Conservation (phyloP, 768 basidiomycete genomes). For the Hericium coralloides region DNA sequence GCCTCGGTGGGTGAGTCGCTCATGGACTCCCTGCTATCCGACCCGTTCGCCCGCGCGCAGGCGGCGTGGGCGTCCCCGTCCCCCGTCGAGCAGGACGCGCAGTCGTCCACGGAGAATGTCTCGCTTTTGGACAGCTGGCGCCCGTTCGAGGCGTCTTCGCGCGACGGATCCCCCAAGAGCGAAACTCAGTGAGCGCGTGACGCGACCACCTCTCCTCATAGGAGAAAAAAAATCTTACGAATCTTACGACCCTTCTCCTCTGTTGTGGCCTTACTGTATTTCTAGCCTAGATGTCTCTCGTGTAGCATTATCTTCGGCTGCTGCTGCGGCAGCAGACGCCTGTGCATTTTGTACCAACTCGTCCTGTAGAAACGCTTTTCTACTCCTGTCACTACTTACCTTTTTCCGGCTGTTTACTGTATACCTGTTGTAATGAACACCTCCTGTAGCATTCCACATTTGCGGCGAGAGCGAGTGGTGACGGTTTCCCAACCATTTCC, state of each 20-base stretch:
- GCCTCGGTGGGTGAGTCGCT: neutral
- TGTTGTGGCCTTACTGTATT: neutral
- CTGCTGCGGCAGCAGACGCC: no score
- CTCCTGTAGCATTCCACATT: no score
- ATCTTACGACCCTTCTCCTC: neutral
- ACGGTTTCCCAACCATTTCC: no score
- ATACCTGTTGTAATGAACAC: no score
- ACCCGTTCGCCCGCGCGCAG: neutral
- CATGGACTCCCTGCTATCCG: neutral
- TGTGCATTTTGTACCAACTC: no score
- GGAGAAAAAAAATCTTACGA: neutral
- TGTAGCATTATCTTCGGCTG: neutral
- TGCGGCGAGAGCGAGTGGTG: no score
- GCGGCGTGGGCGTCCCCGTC: neutral
- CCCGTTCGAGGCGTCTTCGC: neutral
- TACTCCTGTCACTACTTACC: no score
- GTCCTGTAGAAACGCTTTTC: no score
- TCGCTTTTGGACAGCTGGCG: neutral
- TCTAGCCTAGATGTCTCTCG: neutral
- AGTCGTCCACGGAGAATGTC: neutral
- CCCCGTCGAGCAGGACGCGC: neutral
- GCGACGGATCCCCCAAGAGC: neutral
- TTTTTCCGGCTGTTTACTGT: no score
- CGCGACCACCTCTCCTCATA: neutral
- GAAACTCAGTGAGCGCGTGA: no score